Conservation (phyloP, 1,284 basidiomycete species). For the Cystobasidiaceae sp. region DNA sequence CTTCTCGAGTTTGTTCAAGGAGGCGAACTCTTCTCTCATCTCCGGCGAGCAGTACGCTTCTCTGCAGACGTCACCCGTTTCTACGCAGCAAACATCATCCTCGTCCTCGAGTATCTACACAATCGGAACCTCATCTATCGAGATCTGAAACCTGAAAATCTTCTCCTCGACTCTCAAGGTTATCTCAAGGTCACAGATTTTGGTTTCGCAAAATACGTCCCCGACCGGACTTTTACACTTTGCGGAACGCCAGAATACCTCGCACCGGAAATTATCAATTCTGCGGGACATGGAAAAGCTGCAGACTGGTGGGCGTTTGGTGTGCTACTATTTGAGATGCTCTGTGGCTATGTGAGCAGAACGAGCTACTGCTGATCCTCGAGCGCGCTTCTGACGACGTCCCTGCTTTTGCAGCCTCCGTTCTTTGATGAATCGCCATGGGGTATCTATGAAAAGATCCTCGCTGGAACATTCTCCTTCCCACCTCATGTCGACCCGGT, state of each 20-base stretch:
- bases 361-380: not conserved
- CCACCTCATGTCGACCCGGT: constrained; percentile 38
- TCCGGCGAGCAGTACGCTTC: constrained; percentile 46
- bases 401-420: constrained; percentile 28
- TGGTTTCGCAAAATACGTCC: constrained; percentile 53
- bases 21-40: constrained; percentile 52
- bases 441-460: constrained; percentile 44
- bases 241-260: constrained; percentile 52
- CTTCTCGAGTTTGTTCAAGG: constrained; percentile 54
- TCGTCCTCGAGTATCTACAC: constrained; percentile 53
- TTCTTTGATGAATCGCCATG: constrained; percentile 42
- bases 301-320: constrained; percentile 55
- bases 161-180: constrained; percentile 48
- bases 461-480: constrained; percentile 38
- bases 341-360: constrained; percentile 32
- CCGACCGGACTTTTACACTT: constrained; percentile 50
- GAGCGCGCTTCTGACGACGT: too few species aligned
- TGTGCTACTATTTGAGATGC: constrained; percentile 52
- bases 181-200: constrained; percentile 51
- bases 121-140: constrained; percentile 52
- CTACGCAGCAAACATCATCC: constrained; percentile 53
- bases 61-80: constrained; percentile 53
- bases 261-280: constrained; percentile 49
- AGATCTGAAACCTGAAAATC: constrained; percentile 54
- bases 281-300: constrained; percentile 53